Conservation (phyloP, 1,284 basidiomycete species). For the Fomitopsis palustris region DNA sequence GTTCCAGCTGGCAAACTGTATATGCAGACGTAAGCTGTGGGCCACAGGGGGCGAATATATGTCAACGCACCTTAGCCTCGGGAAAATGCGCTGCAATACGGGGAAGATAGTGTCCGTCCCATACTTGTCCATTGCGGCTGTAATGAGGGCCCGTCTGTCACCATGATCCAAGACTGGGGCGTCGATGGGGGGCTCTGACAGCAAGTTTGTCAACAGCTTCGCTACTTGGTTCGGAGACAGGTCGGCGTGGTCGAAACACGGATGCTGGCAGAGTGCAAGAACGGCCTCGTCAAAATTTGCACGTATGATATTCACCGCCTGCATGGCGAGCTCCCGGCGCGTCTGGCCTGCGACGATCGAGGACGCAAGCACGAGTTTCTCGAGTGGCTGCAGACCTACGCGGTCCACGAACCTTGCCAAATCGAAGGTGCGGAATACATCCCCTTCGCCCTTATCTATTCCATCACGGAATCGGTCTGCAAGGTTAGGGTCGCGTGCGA, state of each 20-base stretch:
- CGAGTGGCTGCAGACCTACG: slow-evolving; percentile 73
- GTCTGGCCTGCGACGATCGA: slow-evolving; percentile 68
- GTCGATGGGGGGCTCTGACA: slow-evolving; percentile 65
- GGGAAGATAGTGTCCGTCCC: slow-evolving; percentile 53
- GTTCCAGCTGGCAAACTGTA: slow-evolving; percentile 61
- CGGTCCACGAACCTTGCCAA: slow-evolving; percentile 75
- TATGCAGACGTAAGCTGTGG: slow-evolving; percentile 8
- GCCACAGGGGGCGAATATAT: slow-evolving; percentile 7
- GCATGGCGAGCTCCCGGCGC: slow-evolving; percentile 66
- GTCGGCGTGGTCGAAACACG: slow-evolving; percentile 78
- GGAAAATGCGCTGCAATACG: slow-evolving; percentile 52
- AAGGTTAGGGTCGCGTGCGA: slow-evolving; percentile 82
- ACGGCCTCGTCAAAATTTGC: slow-evolving; percentile 75
- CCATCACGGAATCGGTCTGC: slow-evolving; percentile 85
- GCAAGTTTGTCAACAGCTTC: slow-evolving; percentile 76
- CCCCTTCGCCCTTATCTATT: slow-evolving; percentile 79
- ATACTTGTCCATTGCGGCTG: slow-evolving; percentile 72
- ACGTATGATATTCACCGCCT: slow-evolving; percentile 66
- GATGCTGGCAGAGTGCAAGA: slow-evolving; percentile 67
- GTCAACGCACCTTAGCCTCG: slow-evolving; percentile 55
- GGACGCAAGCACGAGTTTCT: slow-evolving; percentile 72
- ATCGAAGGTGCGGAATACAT: slow-evolving; percentile 78
- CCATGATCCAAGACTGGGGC: slow-evolving; percentile 63
- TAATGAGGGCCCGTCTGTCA: slow-evolving; percentile 70
- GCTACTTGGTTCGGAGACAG: slow-evolving; percentile 69